Evolutionary conservation across 2,329 filamentous ascomycete genomes (phyloP), one percentile per base, ranked within the genome.

Genomic region (Fusarium nematophilum): DNA sequence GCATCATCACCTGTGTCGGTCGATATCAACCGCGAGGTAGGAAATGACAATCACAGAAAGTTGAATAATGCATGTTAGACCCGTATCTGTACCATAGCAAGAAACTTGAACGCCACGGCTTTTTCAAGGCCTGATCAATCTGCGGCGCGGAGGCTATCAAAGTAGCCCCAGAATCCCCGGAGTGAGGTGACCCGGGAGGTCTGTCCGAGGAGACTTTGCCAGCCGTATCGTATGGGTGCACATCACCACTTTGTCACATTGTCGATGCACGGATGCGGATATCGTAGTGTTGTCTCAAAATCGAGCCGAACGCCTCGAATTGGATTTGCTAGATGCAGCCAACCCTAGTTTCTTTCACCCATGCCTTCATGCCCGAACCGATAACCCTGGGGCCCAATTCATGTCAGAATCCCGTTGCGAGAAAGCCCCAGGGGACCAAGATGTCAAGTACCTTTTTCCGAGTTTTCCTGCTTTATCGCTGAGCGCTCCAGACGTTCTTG

Each of bases 401-500:
- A 59, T 63, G 53, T 68, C 66, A 67, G 62, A 68, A 60, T 69
- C 64, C 61, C 60, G 36, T 64, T 54, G 59, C 48, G 52, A 64
- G 59, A 37, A 62, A 52, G 65, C 65, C 65, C 65, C 21, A 4
- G 6, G 58, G 61, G 62, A 59, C 63, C 57, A 65, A 57, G 60
- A 53, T 57, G 55, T 59, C 55, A 62, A 64, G 58, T 58, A 68
- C 64, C 57, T 51, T 62, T 66, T 65, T 57, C 57, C 55, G 47
- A 54, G 52, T 43, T 62, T 51, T 65, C 57, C 23, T 44, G 53
- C 62, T 76, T 82, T 86, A 87, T 81, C 85, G 83, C 76, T 84
- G 78, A 68, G 87, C 90, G 83, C 87, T 91, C 95, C 95, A 99
- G 79, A 99, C 95, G 79, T 82, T 91, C 92, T 98, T 98, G 80